Conservation (phyloP, 2,329 filamentous ascomycete species). For the Diaporthe eres region DNA sequence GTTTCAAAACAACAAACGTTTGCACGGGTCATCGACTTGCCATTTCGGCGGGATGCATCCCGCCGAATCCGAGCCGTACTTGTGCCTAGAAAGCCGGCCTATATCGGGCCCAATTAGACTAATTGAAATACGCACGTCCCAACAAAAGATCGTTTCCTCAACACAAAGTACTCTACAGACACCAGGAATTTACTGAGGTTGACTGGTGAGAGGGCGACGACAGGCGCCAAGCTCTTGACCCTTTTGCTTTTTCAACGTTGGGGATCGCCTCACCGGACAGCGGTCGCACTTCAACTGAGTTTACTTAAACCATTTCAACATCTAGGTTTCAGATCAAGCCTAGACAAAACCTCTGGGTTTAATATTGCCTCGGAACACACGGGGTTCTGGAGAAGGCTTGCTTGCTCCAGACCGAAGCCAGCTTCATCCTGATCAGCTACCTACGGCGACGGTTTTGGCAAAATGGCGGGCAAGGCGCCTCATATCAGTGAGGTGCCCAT, state of each 20-base stretch:
- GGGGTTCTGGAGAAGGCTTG: neutral
- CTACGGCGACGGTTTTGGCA: neutral
- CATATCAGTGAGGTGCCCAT: constrained; percentile 89
- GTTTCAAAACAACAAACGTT: constrained; percentile 26
- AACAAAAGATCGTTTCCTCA: constrained; percentile 1
- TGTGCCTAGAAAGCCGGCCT: neutral
- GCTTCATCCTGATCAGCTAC: neutral
- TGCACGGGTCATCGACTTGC: constrained; percentile 30
- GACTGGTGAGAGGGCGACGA: neutral
- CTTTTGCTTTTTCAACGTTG: constrained; percentile 30
- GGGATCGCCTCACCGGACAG: neutral
- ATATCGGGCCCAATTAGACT: neutral
- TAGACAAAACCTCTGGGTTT: neutral
- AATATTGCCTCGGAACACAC: neutral
- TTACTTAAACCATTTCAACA: neutral
- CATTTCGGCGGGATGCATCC: neutral
- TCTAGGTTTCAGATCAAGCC: neutral
- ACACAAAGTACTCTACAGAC: neutral
- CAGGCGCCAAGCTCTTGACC: neutral
- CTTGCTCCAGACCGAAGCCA: neutral
- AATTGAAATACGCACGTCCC: neutral
- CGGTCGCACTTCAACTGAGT: no score
- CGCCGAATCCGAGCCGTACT: neutral
- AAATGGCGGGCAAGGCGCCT: constrained; percentile 71
- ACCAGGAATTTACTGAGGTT: neutral